A percentile compares a stretch with the other conserved stretches of the same genome.
phyloP scores from a whole-genome alignment of 176 grass and related monocot genomes.

The Avena atlantica region DNA sequence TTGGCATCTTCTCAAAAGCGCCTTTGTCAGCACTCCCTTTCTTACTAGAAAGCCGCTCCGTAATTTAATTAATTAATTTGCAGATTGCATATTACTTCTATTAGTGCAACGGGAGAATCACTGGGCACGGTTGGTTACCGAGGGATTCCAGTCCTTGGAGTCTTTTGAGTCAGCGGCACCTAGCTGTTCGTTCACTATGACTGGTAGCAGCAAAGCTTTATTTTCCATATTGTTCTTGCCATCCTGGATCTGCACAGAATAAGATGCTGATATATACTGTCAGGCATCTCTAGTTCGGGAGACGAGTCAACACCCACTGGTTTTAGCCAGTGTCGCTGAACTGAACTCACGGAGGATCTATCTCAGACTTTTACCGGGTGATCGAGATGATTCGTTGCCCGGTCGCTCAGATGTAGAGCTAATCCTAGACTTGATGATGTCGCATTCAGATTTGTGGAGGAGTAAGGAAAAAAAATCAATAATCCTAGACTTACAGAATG shows the following conservation, averaged over 20 bases:
- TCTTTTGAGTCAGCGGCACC: neutral
- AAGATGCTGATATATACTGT: conserved; percentile 4
- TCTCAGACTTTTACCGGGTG: too few relatives aligned
- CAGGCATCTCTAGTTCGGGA: neutral
- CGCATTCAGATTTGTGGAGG: too few relatives aligned
- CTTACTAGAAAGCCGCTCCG: neutral
- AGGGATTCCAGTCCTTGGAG: conserved; percentile 14
- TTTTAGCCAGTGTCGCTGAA: too few relatives aligned
- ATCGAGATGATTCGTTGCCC: too few relatives aligned
- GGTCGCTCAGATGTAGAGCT: too few relatives aligned
- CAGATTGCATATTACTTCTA: neutral
- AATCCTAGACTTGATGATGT: too few relatives aligned
- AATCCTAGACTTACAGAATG: too few relatives aligned
- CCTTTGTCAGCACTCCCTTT: neutral
- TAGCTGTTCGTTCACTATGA: neutral
- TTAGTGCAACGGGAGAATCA: conserved; percentile 5
- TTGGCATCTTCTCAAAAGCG: conserved; percentile 33
- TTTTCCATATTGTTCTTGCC: neutral
- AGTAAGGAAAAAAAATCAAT: too few relatives aligned
- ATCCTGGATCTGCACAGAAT: neutral
- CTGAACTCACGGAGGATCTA: too few relatives aligned
- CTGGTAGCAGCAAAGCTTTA: neutral
- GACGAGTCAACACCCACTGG: neutral
- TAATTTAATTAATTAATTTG: neutral
- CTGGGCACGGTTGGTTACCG: neutral